Conservation (phyloP, 2,329 filamentous ascomycete genomes). For the Penicillium expansum region DNA sequence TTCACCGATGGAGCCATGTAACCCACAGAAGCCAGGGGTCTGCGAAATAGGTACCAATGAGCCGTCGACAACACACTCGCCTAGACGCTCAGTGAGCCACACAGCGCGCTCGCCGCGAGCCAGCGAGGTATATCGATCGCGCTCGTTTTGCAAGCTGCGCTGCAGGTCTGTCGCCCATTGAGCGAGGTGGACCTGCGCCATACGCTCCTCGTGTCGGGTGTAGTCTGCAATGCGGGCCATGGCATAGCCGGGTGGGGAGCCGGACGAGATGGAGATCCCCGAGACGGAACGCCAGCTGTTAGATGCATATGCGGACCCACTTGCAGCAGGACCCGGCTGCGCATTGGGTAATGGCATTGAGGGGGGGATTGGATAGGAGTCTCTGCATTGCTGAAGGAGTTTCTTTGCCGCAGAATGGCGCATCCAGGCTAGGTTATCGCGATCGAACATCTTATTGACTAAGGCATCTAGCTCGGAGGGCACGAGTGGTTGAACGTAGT, state of each 20-base stretch:
- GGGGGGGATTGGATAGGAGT: slow-evolving; percentile 21
- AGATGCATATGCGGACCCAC: not conserved
- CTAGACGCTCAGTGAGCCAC: slow-evolving; percentile 66
- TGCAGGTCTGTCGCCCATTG: slow-evolving; percentile 83
- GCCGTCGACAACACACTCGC: slow-evolving; percentile 66
- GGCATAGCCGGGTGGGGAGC: slow-evolving; percentile 50
- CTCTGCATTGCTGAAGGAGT: slow-evolving; percentile 66
- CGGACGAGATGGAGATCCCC: slow-evolving; percentile 27
- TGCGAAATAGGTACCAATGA: slow-evolving; percentile 55
- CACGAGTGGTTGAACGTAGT: slow-evolving; percentile 79
- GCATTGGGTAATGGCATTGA: slow-evolving; percentile 17
- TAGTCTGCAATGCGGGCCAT: slow-evolving; percentile 61
- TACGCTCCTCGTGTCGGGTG: slow-evolving; percentile 58
- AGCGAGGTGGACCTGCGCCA: slow-evolving; percentile 68
- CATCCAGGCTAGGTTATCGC: slow-evolving; percentile 74
- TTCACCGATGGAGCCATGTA: slow-evolving; percentile 23
- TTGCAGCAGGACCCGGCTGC: slow-evolving; percentile 7
- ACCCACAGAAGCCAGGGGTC: slow-evolving; percentile 29
- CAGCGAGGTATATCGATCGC: slow-evolving; percentile 64
- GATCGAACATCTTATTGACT: slow-evolving; percentile 72
- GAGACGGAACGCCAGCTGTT: slow-evolving; percentile 10
- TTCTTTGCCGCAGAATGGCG: slow-evolving; percentile 81
- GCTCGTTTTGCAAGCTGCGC: slow-evolving; percentile 69
- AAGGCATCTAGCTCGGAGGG: slow-evolving; percentile 70
- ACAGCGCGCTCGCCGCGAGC: slow-evolving; percentile 62